Base-by-base conservation (phyloP, 1,284 basidiomycete species). In the Puccinia coronata region DNA sequence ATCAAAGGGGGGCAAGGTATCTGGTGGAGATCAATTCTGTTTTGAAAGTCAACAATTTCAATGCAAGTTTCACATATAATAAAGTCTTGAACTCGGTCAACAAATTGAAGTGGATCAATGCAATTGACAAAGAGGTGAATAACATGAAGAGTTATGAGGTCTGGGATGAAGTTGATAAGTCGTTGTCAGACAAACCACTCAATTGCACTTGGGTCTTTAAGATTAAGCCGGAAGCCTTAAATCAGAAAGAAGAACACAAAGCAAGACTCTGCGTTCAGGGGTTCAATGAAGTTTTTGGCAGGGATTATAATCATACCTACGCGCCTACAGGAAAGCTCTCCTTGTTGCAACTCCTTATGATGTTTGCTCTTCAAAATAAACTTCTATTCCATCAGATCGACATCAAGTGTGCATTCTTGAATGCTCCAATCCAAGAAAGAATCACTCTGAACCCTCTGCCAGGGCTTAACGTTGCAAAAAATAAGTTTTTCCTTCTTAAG, bases 181-280 rank as follows among this genome's bases (percentile, higher is more conserved):
- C 12, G 2, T 1, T 8, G 20, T 11, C 16, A 5, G 14, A 51
- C 25, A 72, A 72, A n/a, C 28, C 31, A 3, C 25, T 72, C 31
- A 36, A 39, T 28, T 51, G 47, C 31, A 72, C 70, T 18, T 72
- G 70, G 43, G 70, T 72, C 3, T 53, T 72, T n/a, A 67, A 72
- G 41, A 53, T 51, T 23, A 53, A 72, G n/a, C n/a, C 25, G 5
- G 25, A 53, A 16, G 11, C 47, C 5, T 53, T 20, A 8, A 72
- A 72, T 39, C 20, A 41, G 43, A 2, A 4, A 3, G 12, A 41
- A 31, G 59, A 69, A 43, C 43, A 69, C n/a, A 69, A 69, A n/a
- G 65, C 65, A 3, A 31, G 41, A 39, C 41, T 69, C 11, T 69
- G 65, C 39, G 65, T 25, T 18, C 47, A 72, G n/a, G 70, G 70